Conservation (phyloP, 129 eudicot genomes). For the Pseudognaphalium luteoalbum region DNA sequence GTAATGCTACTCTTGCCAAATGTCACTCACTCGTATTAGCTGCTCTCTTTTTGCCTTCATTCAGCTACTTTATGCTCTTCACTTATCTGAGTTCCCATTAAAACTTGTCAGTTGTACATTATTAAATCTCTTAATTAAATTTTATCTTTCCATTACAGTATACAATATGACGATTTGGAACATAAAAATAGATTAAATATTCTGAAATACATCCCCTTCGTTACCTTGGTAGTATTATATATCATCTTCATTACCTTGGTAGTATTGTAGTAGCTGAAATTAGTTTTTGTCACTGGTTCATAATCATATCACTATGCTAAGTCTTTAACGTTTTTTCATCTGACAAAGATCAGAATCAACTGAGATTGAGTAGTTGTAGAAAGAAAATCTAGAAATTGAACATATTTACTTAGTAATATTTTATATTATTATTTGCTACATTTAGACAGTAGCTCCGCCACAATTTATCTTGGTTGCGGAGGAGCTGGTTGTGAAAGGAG, state of each 20-base stretch:
- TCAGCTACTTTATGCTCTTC: slow-evolving; percentile 11
- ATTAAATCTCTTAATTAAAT: background rate
- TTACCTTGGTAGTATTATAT: slow-evolving; percentile 11
- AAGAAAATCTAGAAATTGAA: slow-evolving; percentile 17
- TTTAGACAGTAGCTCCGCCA: slow-evolving; percentile 23
- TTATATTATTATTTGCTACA: slow-evolving; percentile 32
- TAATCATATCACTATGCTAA: slow-evolving; percentile 12
- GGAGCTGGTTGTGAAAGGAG: slow-evolving; percentile 65
- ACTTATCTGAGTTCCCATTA: background rate
- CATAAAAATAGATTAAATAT: background rate
- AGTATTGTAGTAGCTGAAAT: slow-evolving; percentile 10
- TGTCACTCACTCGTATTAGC: slow-evolving; percentile 18
- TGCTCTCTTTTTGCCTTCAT: slow-evolving; percentile 1
- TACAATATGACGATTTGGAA: background rate
- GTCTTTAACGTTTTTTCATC: background rate
- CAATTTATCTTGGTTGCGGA: slow-evolving; percentile 69
- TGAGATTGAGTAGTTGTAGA: slow-evolving; percentile 16
- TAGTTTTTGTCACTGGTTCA: slow-evolving; percentile 6
- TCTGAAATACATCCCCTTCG: background rate
- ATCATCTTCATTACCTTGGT: slow-evolving; percentile 17
- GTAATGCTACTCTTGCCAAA: slow-evolving; percentile 1
- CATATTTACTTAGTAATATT: slow-evolving; percentile 30
- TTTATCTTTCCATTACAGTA: background rate
- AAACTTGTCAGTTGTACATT: background rate
- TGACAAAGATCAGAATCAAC: slow-evolving; percentile 19